These are phyloP conservation scores for Plasmodium coatneyi DNA, from an alignment of 169 alveolate species.

Conservation along the genomic window DNA sequence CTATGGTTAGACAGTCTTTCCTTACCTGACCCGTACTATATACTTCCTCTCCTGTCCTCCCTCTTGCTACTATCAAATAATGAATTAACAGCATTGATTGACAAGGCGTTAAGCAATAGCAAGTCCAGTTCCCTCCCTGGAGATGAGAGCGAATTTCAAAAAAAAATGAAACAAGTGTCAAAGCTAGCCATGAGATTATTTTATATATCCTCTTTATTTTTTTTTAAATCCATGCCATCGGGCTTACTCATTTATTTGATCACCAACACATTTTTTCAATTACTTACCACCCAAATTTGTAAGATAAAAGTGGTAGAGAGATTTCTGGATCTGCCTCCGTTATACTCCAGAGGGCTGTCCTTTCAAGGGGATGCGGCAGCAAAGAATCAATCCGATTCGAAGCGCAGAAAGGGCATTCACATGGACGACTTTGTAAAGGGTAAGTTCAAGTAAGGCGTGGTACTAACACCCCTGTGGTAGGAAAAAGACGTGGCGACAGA, in stretches of 20 bases:
- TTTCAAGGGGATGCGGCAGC: background rate
- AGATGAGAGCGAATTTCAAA: conserved; percentile 64
- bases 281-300: conserved; percentile 60
- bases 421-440: conserved; percentile 37
- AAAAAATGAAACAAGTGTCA: conserved; percentile 39
- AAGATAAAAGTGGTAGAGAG: conserved; percentile 35
- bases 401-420: conserved; percentile 15
- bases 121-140: background rate
- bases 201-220: conserved; percentile 45
- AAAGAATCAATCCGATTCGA: background rate
- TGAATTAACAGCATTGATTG: conserved; percentile 62
- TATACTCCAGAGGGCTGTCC: conserved; percentile 50
- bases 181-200: conserved; percentile 40
- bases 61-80: conserved; percentile 76
- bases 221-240: conserved; percentile 72
- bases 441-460: background rate
- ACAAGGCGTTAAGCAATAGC: conserved; percentile 22
- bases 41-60: conserved; percentile 77
- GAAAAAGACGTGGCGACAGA: background rate
- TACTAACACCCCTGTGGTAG: background rate
- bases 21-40: conserved; percentile 84
- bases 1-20: conserved; percentile 83
- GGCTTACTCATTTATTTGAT: conserved; percentile 58
- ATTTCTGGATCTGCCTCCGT: conserved; percentile 49
- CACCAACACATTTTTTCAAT: conserved; percentile 49